phyloP scores from a whole-genome alignment of 768 basidiomycete species.

The Auriscalpium orientale region DNA sequence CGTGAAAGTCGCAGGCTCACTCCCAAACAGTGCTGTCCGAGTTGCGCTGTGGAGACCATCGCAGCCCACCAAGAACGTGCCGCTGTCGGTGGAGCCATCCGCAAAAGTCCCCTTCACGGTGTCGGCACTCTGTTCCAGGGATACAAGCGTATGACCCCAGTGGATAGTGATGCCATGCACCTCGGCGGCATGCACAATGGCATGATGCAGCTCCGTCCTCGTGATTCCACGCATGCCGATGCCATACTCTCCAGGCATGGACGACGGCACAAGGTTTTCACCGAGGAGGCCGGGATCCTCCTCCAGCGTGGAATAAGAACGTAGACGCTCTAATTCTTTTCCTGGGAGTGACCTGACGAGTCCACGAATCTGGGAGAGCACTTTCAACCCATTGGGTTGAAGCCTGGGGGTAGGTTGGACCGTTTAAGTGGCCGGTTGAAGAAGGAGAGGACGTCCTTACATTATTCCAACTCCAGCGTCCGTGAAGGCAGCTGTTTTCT shows the following conservation, averaged over 20 bases:
- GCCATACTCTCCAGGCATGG: slow-evolving; percentile 17
- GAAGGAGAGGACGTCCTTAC: not conserved
- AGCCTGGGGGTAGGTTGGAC: not conserved
- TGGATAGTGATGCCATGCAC: slow-evolving; percentile 27
- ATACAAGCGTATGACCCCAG: slow-evolving; percentile 27
- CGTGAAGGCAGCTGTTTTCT: slow-evolving; percentile 2
- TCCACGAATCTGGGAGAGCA: slow-evolving; percentile 8
- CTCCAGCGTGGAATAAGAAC: slow-evolving; percentile 13
- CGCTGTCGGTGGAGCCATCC: slow-evolving; percentile 28
- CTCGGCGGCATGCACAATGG: slow-evolving; percentile 25
- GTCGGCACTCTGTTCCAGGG: slow-evolving; percentile 24
- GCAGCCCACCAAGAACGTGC: slow-evolving; percentile 35
- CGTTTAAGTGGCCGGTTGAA: too few relatives aligned
- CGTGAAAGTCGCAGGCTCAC: slow-evolving; percentile 28
- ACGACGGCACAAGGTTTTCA: slow-evolving; percentile 17
- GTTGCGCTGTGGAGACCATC: slow-evolving; percentile 39
- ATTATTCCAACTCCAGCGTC: slow-evolving; percentile 12
- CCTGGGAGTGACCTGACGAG: slow-evolving; percentile 7
- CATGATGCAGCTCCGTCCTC: slow-evolving; percentile 23
- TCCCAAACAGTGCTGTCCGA: slow-evolving; percentile 30
- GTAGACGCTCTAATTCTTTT: not conserved
- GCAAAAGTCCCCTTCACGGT: slow-evolving; percentile 27
- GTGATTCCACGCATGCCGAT: slow-evolving; percentile 25
- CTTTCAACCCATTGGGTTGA: slow-evolving; percentile 11
- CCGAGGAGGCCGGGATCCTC: slow-evolving; percentile 23